Base-by-base conservation (phyloP, 2,329 filamentous ascomycete species). In the Saccharata proteae region DNA sequence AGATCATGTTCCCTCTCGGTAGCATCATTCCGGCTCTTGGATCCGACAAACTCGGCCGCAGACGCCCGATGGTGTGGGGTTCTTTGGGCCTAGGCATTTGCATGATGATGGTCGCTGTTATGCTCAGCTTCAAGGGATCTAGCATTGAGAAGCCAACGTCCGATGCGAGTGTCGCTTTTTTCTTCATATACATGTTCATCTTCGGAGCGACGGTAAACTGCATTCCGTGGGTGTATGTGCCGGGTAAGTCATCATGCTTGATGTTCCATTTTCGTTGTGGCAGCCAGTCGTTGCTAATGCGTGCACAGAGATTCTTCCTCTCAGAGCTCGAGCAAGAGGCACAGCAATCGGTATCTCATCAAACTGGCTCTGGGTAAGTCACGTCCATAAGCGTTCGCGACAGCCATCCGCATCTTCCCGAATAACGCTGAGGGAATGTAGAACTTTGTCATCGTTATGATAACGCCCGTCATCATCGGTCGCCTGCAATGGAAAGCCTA, bases 101-200 rank as follows among this genome's bases (percentile, higher is more conserved):
- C 12, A 51, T 51, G 49, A 46, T 52, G 43, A 31, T 54, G 29
- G 51, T 51, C 9, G 31, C 26, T 6, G 26, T 34, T 21, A 15
- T 30, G 5, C 31, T 34, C 19, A 34, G 32, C 27, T 34, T 30
- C 17, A 30, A 26, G 34, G 16, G n/a, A 4, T 16, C 23, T 16
- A 32, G 34, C 12, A 28, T 35, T 9, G 32, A 26, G 10, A 18
- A 42, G 59, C 55, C 2, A 48, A 52, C 19, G 63, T 55, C 2
- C 58, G 58, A 1, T 55, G 65, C 25, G 57, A 57, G 0, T 65
- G 67, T 43, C 62, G 32, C 32, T 4, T 35, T 35, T 18, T 35
- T 71, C 46, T 69, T 70, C 46, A 39, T 69, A 4, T 69, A 67
- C 48, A 67, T 68, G 43, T 56, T 67, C 26, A 67, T 65, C 50